A percentile compares a stretch with the other conserved stretches of the same genome.
Conservation (phyloP, 2,329 filamentous ascomycete genomes). For the Septoria petroselini region DNA sequence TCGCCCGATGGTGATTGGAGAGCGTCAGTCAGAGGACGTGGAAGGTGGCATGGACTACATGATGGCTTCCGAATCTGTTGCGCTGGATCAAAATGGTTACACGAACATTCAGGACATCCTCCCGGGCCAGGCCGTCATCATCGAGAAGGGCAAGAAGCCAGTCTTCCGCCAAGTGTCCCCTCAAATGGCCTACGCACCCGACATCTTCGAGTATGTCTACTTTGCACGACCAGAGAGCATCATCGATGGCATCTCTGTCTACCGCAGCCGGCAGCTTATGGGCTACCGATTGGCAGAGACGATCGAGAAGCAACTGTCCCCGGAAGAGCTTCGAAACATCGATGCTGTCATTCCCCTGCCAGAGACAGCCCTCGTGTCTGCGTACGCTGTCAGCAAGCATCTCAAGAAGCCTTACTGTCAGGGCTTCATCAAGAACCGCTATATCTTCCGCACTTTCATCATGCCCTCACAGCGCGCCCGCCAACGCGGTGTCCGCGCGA, state of each 20-base stretch:
- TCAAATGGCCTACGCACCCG: slow-evolving; percentile 69
- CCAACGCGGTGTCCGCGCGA: slow-evolving; percentile 82
- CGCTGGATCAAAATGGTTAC: slow-evolving; percentile 78
- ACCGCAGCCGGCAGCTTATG: slow-evolving; percentile 82
- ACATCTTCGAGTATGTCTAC: slow-evolving; percentile 87
- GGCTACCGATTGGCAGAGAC: slow-evolving; percentile 74
- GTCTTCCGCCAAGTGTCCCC: slow-evolving; percentile 72
- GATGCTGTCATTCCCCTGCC: slow-evolving; percentile 82
- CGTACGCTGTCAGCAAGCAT: slow-evolving; percentile 69
- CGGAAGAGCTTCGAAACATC: slow-evolving; percentile 69
- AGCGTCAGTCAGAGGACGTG: slow-evolving; percentile 50
- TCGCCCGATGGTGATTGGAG: slow-evolving; percentile 76
- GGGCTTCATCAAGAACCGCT: slow-evolving; percentile 85
- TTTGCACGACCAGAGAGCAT: slow-evolving; percentile 77
- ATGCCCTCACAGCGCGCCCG: slow-evolving; percentile 78
- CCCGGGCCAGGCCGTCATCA: slow-evolving; percentile 81
- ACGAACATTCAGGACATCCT: slow-evolving; percentile 70
- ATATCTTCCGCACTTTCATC: slow-evolving; percentile 84
- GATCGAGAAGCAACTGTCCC: slow-evolving; percentile 64
- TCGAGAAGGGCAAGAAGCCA: slow-evolving; percentile 71
- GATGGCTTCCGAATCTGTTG: slow-evolving; percentile 85
- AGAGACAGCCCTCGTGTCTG: slow-evolving; percentile 78
- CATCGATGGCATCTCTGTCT: slow-evolving; percentile 85
- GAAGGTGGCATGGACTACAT: slow-evolving; percentile 73
- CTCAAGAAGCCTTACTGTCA: slow-evolving; percentile 75